Evolutionary conservation across 2,329 filamentous ascomycete species (phyloP), one percentile per base, ranked within the genome.

Genomic region (Huntiella moniliformis): DNA sequence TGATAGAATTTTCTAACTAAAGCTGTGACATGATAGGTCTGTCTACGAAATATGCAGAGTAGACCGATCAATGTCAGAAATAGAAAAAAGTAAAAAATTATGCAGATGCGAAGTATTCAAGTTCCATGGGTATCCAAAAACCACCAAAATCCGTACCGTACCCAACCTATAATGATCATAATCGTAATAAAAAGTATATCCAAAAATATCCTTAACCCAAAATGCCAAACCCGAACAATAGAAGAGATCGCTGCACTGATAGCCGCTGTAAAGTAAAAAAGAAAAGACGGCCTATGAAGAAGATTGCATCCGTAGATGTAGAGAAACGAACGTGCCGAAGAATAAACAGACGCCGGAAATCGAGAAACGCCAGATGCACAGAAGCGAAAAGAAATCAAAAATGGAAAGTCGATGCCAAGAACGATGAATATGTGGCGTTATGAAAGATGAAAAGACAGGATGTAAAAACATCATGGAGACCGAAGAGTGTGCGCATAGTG

Each of bases 171-270:
- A 44, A 41, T 50, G 43, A 49, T 49, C 40, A 46, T 50, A 46
- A 50, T 50, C 48, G 44, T 50, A 41, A 50, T 39, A 39, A 37
- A 43, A 44, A 42, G n/a, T 13, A 40, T 28, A 28, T 28, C 42
- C 37, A 42, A 44, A 47, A 45, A 35, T 33, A n/a, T 15, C 31
- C 8, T 10, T 4, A 42, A 42, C 34, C 31, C 40, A 42, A 42
- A 28, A 45, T 44, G 44, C 44, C 44, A 44, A 38, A 44, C 48
- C 48, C 45, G 44, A 50, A 50, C 40, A 50, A 50, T 42, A 42
- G 40, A 47, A 41, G 46, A 50, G 44, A 45, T 50, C 48, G 44
- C 48, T 41, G 44, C 48, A 46, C 48, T 50, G 48, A 50, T 50
- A 46, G 48, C 44, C 44, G 44, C 40, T 39, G 43, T 13, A 32